Evolutionary conservation across 306 rosid genomes (phyloP).

Genomic region (Sicyos edulis): DNA sequence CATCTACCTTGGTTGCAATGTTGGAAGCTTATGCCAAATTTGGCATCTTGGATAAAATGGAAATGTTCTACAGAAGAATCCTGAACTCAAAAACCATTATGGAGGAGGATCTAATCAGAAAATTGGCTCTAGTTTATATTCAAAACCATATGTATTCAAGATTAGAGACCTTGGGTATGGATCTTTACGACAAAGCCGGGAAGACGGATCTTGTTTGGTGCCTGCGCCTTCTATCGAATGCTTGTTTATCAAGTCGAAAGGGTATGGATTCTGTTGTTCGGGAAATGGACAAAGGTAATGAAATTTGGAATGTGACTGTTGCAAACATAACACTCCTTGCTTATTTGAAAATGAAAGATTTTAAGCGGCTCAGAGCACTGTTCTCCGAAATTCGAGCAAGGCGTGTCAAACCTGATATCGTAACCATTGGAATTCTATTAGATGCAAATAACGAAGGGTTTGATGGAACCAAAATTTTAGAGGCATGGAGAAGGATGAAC

Average conservation of each 20-base stretch:
- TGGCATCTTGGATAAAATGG: constrained; percentile 66
- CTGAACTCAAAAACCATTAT: constrained; percentile 37
- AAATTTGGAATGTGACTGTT: constrained; percentile 44
- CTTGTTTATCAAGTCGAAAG: constrained; percentile 55
- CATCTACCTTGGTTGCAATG: constrained; percentile 58
- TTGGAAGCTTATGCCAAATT: constrained; percentile 62
- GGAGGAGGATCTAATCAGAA: constrained; percentile 53
- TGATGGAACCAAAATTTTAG: constrained; percentile 38
- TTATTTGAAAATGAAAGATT: constrained; percentile 65
- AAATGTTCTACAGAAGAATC: constrained; percentile 40
- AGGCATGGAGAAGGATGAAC: constrained; percentile 50
- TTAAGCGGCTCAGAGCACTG: constrained; percentile 42
- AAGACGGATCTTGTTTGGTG: constrained; percentile 51
- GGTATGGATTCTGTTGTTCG: constrained; percentile 47
- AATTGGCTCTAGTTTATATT: constrained; percentile 55
- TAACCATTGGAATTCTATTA: constrained; percentile 50
- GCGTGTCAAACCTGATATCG: constrained; percentile 46
- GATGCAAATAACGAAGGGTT: constrained; percentile 53
- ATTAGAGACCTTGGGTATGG: constrained; percentile 52
- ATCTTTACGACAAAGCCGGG: constrained; percentile 39
- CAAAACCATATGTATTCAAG: constrained; percentile 53
- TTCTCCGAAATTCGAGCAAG: constrained; percentile 36
- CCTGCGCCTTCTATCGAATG: constrained; percentile 58
- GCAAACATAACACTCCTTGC: constrained; percentile 51
- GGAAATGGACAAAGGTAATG: constrained; percentile 43